Evolutionary conservation across 2,329 filamentous ascomycete genomes (phyloP).

Genomic region (Hortaea werneckii): DNA sequence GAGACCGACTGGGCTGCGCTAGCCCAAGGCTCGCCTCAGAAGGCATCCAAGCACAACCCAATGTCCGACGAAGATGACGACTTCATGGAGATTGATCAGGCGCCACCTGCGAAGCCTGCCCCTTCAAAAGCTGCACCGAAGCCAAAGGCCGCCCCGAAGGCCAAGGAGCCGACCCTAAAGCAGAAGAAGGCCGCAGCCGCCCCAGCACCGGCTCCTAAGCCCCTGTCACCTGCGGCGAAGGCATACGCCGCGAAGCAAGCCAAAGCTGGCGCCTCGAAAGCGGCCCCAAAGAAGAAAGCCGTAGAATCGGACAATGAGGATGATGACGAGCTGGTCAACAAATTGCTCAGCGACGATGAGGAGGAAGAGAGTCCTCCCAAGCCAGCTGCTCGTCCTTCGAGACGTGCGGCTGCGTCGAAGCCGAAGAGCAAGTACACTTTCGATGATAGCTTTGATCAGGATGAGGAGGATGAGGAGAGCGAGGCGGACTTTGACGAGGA

Average conservation of each 20-base stretch:
- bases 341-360: slow-evolving; percentile 33
- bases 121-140: slow-evolving; percentile 21
- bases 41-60: slow-evolving; percentile 22
- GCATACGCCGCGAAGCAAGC: slow-evolving; percentile 47
- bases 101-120: slow-evolving; percentile 27
- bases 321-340: slow-evolving; percentile 31
- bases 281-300: slow-evolving; percentile 30
- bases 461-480: slow-evolving; percentile 35
- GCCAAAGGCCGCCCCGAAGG: slow-evolving; percentile 16
- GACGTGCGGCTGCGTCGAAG: slow-evolving; percentile 30
- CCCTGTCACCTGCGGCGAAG: slow-evolving; percentile 59
- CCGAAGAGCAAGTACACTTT: slow-evolving; percentile 36
- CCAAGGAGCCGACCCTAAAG: slow-evolving; percentile 21
- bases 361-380: slow-evolving; percentile 3
- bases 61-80: slow-evolving; percentile 24
- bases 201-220: slow-evolving; percentile 24
- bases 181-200: slow-evolving; percentile 16
- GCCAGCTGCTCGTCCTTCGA: slow-evolving; percentile 14
- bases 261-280: slow-evolving; percentile 31
- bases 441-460: slow-evolving; percentile 30
- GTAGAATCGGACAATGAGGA: slow-evolving; percentile 30
- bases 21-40: slow-evolving; percentile 49
- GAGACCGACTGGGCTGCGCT: slow-evolving; percentile 50
- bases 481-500: slow-evolving; percentile 38
- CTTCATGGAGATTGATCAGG: slow-evolving; percentile 23